Conservation (phyloP, 2,329 filamentous ascomycete genomes). For the Cladophialophora yegresii region DNA sequence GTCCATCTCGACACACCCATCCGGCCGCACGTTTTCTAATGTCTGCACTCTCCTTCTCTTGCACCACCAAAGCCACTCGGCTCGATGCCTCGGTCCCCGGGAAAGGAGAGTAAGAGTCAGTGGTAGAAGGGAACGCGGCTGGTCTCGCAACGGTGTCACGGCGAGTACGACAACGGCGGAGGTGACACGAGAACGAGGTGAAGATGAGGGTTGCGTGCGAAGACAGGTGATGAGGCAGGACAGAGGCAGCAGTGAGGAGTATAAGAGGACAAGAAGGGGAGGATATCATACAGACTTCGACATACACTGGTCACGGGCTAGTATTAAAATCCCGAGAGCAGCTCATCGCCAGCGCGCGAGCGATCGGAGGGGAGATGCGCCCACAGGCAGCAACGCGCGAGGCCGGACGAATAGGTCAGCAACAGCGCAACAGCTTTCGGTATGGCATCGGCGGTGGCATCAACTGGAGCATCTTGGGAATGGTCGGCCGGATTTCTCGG, state of each 20-base stretch:
- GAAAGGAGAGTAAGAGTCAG: slow-evolving; percentile 1
- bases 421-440: slow-evolving; percentile 7
- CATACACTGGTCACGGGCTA: slow-evolving; percentile 14
- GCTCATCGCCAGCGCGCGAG: slow-evolving; percentile 7
- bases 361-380: slow-evolving; percentile 10
- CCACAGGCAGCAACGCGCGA: slow-evolving; percentile 5
- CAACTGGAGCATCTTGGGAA: slow-evolving; percentile 9
- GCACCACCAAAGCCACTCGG: slow-evolving; percentile 6
- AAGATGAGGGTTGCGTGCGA: slow-evolving; percentile 3
- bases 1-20: slow-evolving; percentile 29
- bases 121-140: slow-evolving; percentile 2
- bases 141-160: neutral
- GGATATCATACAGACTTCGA: slow-evolving; percentile 12
- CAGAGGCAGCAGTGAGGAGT: neutral
- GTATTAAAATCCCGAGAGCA: slow-evolving; percentile 9
- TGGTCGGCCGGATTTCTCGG: slow-evolving; percentile 31
- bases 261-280: slow-evolving; percentile 2
- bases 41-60: slow-evolving; percentile 17
- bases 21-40: slow-evolving; percentile 10
- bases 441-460: slow-evolving; percentile 14
- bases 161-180: neutral
- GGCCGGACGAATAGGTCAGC: slow-evolving; percentile 25
- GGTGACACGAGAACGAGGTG: neutral
- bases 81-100: slow-evolving; percentile 4
- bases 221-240: neutral